Evolutionary conservation across 2,329 filamentous ascomycete genomes (phyloP), one percentile per base, ranked within the genome.

Genomic region (Gyromitra esculenta): DNA sequence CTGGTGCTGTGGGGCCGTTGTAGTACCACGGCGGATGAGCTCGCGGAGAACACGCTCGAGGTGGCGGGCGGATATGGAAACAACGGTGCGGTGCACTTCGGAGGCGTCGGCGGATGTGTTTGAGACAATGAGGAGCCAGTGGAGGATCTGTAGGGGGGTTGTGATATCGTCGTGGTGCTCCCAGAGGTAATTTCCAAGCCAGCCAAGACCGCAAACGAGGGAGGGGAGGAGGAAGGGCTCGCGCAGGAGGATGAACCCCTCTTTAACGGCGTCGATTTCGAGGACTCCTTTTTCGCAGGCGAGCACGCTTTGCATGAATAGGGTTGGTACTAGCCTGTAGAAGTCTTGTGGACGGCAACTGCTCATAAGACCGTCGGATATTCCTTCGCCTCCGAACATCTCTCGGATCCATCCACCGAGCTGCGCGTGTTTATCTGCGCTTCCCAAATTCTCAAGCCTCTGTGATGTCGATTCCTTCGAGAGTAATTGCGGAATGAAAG

Each of bases 341-440:
- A 96, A 96, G 50, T 94, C 90, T 81, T 94, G 92, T 0, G 93
- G 93, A 0, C 91, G 90, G 80, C 92, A 96, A 0, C 91, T 91
- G 7, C 91, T 90, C 88, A 95, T 92, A 6, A 95, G 85, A 74
- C 95, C 92, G 80, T 96, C 92, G 6, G 90, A 90, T 1, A 96
- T 88, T 0, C 91, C 91, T 45, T 89, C 89, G 11, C 89, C 88
- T 80, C 94, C 92, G 80, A 93, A 95, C 1, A 96, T 87, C 0
- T 91, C 92, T 39, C 89, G 89, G 25, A 95, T 89, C 92, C 93
- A 96, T 37, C 89, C 90, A 57, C 87, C 87, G 0, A 96, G 84
- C 79, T 93, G 90, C 2, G 85, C 87, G 54, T 87, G 87, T 81
- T 87, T 85, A 81, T 94, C 91, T 77, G 89, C 85, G 15, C 88